Percentiles rank a stretch among this genome's conserved stretches.
These are phyloP conservation scores for Aspergillus texensis DNA, from an alignment of 2,329 filamentous ascomycete species.

Conservation along the genomic window DNA sequence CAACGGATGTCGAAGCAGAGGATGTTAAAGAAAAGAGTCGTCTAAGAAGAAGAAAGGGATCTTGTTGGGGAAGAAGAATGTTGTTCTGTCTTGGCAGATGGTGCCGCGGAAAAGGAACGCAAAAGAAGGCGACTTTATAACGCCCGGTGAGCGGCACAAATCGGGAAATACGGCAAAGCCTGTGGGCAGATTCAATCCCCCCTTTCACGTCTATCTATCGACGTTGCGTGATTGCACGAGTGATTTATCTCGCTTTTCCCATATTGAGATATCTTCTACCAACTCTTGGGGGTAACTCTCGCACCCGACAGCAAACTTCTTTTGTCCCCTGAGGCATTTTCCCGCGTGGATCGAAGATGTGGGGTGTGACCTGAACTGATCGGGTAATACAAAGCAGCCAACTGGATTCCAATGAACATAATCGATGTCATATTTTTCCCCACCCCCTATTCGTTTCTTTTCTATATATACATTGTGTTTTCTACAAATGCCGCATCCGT, in stretches of 20 bases:
- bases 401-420: constrained; percentile 1
- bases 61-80: background rate
- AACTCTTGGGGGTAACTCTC: background rate
- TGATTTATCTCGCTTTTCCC: background rate
- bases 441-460: constrained; percentile 1
- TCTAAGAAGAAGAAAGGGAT: background rate
- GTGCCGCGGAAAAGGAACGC: background rate
- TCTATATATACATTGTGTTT: constrained; percentile 9
- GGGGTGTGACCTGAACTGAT: background rate
- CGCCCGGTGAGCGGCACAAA: constrained; percentile 2
- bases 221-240: background rate
- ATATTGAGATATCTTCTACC: background rate
- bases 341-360: background rate
- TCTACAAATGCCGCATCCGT: constrained; percentile 1
- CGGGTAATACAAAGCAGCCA: background rate
- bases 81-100: background rate
- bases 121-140: background rate
- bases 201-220: background rate
- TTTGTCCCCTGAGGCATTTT: constrained; percentile 5
- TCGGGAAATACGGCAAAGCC: constrained; percentile 2
- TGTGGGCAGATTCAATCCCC: constrained; percentile 3
- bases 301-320: background rate
- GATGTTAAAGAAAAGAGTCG: background rate
- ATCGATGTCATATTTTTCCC: background rate
- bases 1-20: background rate